Percentiles rank a stretch among this genome's conserved stretches.
Conservation (phyloP, 108 stramenopile genomes). For the Pseudonitzschia pungens region DNA sequence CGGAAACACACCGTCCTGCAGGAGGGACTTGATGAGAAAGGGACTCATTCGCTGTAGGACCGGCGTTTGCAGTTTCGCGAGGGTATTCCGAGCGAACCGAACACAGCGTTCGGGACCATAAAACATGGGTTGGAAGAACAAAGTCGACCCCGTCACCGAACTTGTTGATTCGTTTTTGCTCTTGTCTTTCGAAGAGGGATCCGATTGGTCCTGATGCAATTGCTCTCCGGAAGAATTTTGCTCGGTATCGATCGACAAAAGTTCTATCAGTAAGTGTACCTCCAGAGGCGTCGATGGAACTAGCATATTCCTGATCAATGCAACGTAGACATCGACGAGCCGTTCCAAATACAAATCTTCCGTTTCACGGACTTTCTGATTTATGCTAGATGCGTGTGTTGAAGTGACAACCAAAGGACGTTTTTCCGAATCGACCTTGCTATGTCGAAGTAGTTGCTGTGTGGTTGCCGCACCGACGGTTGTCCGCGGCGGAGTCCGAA, state of each 20-base stretch:
- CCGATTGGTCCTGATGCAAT: neutral
- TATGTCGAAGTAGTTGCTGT: neutral
- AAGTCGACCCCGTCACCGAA: neutral
- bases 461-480: neutral
- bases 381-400: neutral
- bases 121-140: conserved; percentile 31
- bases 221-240: neutral
- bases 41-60: conserved; percentile 12
- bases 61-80: neutral
- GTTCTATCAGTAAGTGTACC: conserved; percentile 68
- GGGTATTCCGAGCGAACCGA: conserved; percentile 2
- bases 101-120: conserved; percentile 17
- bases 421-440: neutral
- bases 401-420: neutral
- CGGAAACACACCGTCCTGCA: neutral
- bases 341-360: conserved; percentile 28
- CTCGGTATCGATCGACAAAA: conserved; percentile 37
- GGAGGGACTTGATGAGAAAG: conserved; percentile 3
- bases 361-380: neutral
- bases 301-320: conserved; percentile 58
- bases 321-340: conserved; percentile 54
- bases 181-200: neutral
- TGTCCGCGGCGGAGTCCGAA: neutral
- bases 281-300: conserved; percentile 72
- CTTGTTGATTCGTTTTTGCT: neutral